Evolutionary conservation across 352 stramenopile species (phyloP), one percentile per base, ranked within the genome.

Genomic region (Phytophthora podocarpi): DNA sequence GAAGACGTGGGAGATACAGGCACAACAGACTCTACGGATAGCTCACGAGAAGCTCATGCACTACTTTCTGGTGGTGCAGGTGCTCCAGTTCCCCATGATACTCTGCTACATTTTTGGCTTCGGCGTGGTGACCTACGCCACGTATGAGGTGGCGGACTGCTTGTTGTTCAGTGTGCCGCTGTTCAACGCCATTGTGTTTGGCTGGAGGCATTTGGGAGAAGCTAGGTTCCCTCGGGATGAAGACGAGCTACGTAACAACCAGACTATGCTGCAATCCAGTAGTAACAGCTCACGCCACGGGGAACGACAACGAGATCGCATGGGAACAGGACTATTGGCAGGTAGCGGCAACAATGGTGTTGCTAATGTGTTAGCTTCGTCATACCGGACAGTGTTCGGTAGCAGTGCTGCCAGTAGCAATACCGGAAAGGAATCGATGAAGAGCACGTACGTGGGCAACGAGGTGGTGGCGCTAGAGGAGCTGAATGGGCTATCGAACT

Each of bases 181-280:
- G 35, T 28, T 86, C 9, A 87, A 90, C 23, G 75, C 78, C 6
- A 72, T 85, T 45, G 72, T 81, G 18, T 87, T 87, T 37, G 76
- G 69, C 37, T 71, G 59, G 39, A 31, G 50, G 11, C 69, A 71
- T 52, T 45, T 74, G 28, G 69, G 69, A 40, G 64, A 77, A 55
- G 54, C 59, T 15, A 62, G 27, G 36, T 50, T 71, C 10, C 41
- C 18, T 11, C 32, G 27, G 6, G 31, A 61, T 26, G 39, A 54
- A 54, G 53, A 66, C 5, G 69, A 73, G 0, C 20, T 59, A 24
- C 46, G 57, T 15, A 35, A 74, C 26, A 70, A 76, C 36, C 41
- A 53, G 31, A 77, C 69, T 1, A 47, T 73, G 30, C 26, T 77
- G 24, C 68, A 76, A 24, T 74, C 64, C 5, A 72, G 39, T 18